Base-by-base conservation (phyloP, 1,284 basidiomycete genomes). In the Cryptococcus amylolentus region DNA sequence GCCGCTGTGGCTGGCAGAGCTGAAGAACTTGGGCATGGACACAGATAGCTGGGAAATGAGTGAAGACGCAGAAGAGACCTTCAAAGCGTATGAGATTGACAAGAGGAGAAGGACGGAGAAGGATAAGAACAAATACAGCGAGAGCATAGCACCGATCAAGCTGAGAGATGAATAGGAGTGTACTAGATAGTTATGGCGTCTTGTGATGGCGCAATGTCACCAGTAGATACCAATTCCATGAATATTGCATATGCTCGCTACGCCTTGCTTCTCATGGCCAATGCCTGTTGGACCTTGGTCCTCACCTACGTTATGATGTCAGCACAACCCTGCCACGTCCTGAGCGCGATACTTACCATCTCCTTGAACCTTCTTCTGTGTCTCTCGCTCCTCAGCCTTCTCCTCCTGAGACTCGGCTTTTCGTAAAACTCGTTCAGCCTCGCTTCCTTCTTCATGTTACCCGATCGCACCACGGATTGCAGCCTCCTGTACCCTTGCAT, bases 361-460 rank as follows among this genome's bases (percentile, higher is more conserved):
- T 69, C 70, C 62, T 69, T 66, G 60, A 76, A 76, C 49, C 73
- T 68, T 49, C 68, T 65, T 44, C 72, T 61, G 61, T 70, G 67
- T 42, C 71, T 60, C 58, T 72, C 69, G 18, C 57, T 64, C 35
- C 49, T 51, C 47, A 74, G 50, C 48, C 74, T 64, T 51, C 65
- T 62, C 50, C 62, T 66, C 55, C 47, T 63, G 40, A 68, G 66
- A 55, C 65, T 65, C 18, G 69, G 68, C 57, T 68, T 70, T 60
- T 75, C 73, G 57, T 73, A 61, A 49, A 58, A 69, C 64, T 70
- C 63, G 31, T 43, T 47, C 49, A 58, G 51, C 37, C 58, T 60
- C 44, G 60, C 45, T 49, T 70, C 68, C 44, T 57, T 58, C 55
- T 61, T 63, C 39, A 72, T 52, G 45, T 61, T 63, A 37, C 61